Evolutionary conservation across 495 filamentous ascomycete species (phyloP).

Genomic region (Tuber melanosporum): DNA sequence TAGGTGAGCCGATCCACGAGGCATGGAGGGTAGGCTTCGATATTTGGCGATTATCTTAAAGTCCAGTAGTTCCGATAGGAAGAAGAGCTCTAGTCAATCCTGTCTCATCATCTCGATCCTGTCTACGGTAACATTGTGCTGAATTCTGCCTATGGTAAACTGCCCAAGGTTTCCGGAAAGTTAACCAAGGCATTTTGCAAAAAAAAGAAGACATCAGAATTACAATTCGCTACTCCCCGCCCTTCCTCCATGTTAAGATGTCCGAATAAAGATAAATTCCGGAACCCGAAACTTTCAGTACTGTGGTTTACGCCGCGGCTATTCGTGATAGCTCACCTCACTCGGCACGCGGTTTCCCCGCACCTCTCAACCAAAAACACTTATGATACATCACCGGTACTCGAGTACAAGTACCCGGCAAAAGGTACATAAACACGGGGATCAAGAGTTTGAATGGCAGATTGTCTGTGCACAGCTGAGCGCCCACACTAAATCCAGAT

Average conservation of each 20-base stretch:
- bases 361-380: not conserved
- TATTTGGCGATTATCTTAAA: not conserved
- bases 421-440: no score
- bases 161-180: not conserved
- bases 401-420: no score
- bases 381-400: no score
- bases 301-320: not conserved
- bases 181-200: not conserved
- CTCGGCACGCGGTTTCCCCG: not conserved
- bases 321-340: not conserved
- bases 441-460: no score
- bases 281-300: not conserved
- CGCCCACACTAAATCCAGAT: no score
- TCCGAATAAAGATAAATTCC: not conserved
- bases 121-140: not conserved
- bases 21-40: not conserved
- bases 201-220: not conserved
- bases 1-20: not conserved
- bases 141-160: not conserved
- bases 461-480: no score
- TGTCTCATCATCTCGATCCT: not conserved
- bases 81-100: not conserved
- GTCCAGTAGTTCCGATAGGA: not conserved
- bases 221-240: not conserved
- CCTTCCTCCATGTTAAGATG: not conserved